phyloP scores from a whole-genome alignment of 1,284 basidiomycete genomes.

The Naganishia sp. region DNA sequence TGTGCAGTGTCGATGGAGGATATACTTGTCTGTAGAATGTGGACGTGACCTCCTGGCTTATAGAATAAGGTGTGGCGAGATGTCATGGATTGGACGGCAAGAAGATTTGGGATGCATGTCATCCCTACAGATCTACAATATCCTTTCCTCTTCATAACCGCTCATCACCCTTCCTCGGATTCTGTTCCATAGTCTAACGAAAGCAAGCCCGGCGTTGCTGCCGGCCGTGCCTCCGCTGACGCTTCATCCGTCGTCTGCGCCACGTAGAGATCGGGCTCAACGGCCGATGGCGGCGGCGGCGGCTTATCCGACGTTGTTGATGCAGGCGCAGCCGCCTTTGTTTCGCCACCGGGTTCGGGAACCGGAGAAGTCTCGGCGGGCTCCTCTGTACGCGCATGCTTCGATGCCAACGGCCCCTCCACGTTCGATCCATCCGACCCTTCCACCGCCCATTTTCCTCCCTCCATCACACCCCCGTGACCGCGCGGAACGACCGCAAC shows the following conservation, averaged over 20 bases:
- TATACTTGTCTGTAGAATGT: slow-evolving; percentile 38
- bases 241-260: background rate
- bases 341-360: background rate
- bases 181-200: slow-evolving; percentile 20
- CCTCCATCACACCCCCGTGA: background rate
- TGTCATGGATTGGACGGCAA: background rate
- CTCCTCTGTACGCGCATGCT: background rate
- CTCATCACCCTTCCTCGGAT: background rate
- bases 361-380: too few species aligned
- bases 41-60: background rate
- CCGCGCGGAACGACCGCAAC: slow-evolving; percentile 43
- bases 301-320: too few species aligned
- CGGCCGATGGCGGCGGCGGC: background rate
- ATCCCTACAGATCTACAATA: background rate
- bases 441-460: too few species aligned
- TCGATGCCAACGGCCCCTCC: background rate
- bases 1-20: slow-evolving; percentile 37
- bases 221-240: background rate
- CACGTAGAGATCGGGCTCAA: background rate
- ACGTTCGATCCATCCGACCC: background rate
- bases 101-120: too few species aligned
- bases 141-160: background rate
- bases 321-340: background rate
- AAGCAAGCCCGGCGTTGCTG: background rate
- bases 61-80: background rate